Conservation (phyloP, 2,329 filamentous ascomycete genomes). For the Colletotrichum sp. region DNA sequence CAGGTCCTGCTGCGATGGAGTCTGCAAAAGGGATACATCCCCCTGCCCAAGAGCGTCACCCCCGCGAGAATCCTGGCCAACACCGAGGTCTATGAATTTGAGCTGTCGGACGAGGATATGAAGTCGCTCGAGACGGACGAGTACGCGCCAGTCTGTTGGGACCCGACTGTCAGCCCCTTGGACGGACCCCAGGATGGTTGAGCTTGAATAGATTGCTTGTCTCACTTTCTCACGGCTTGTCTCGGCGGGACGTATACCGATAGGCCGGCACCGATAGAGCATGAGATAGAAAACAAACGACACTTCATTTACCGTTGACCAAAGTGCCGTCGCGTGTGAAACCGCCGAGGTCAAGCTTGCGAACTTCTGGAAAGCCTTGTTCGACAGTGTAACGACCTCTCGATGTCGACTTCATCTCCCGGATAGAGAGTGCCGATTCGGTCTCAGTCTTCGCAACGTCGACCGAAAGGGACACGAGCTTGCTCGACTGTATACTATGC, state of each 20-base stretch:
- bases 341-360: not conserved
- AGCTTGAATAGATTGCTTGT: not conserved
- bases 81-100: conserved; percentile 58
- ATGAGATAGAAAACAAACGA: not conserved
- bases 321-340: not conserved
- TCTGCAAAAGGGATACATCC: conserved; percentile 78
- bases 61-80: conserved; percentile 72
- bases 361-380: not conserved
- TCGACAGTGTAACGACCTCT: not conserved
- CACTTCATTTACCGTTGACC: not conserved
- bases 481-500: not conserved
- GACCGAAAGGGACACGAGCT: not conserved
- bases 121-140: conserved; percentile 53
- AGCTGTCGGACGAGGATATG: conserved; percentile 59
- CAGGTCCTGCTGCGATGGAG: conserved; percentile 85
- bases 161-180: conserved; percentile 55
- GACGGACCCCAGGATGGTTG: conserved; percentile 33
- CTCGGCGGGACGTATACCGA: not conserved
- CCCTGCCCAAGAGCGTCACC: conserved; percentile 77
- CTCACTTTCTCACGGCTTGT: not conserved
- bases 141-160: conserved; percentile 62
- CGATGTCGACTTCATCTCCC: not conserved
- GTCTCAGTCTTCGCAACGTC: not conserved
- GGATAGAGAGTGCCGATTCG: not conserved
- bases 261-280: not conserved